These are phyloP conservation scores for Tubosaeta brunneosetosa DNA, from an alignment of 768 basidiomycete species.

Conservation along the genomic window DNA sequence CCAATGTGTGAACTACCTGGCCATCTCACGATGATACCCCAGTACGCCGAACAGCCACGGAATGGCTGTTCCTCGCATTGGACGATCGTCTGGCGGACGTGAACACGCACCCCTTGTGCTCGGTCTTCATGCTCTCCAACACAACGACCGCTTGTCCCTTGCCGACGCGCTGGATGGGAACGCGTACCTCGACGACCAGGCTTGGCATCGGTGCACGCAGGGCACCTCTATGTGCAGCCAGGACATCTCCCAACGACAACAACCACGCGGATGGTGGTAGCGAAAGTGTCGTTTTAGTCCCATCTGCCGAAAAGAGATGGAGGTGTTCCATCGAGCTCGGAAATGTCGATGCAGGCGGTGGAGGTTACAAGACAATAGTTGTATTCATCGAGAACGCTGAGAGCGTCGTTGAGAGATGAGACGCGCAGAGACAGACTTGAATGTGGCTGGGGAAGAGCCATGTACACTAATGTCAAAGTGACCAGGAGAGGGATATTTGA, in stretches of 20 bases:
- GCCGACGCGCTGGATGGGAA: constrained; percentile 74
- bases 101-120: no score
- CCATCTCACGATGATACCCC: no score
- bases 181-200: constrained; percentile 83
- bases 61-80: no score
- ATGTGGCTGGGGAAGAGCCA: constrained; percentile 28
- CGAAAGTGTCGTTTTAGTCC: constrained; percentile 60
- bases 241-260: constrained; percentile 54
- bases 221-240: constrained; percentile 54
- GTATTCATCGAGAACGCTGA: constrained; percentile 45
- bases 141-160: constrained; percentile 79
- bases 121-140: constrained; percentile 97
- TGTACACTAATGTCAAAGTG: constrained; percentile 53
- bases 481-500: constrained; percentile 40
- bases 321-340: constrained; percentile 64
- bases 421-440: constrained; percentile 51
- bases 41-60: no score
- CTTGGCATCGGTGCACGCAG: constrained; percentile 90
- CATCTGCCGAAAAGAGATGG: constrained; percentile 61
- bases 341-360: constrained; percentile 52
- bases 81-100: no score
- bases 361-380: constrained; percentile 72
- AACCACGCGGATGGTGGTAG: constrained; percentile 72
- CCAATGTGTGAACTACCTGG: no score
- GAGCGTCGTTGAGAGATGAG: constrained; percentile 53